phyloP scores from a whole-genome alignment of 257 asterid species.

The Plantago elongata region DNA sequence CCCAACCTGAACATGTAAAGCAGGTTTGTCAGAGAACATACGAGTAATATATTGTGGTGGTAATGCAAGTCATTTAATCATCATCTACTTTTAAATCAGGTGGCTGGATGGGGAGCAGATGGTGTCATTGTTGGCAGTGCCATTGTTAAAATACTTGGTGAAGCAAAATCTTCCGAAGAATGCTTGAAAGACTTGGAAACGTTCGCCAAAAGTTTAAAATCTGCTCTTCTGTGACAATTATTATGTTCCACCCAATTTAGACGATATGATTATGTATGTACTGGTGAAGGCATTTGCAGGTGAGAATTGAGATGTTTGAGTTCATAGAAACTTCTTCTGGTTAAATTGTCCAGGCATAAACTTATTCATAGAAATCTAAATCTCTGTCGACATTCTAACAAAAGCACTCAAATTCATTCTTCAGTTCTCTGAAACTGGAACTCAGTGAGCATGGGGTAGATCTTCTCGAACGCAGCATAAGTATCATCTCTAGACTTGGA shows the following conservation, averaged over 20 bases:
- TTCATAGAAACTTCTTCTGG: too few species aligned
- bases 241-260: too few species aligned
- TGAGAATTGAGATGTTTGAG: too few species aligned
- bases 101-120: conserved; percentile 90
- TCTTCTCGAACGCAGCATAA: conserved; percentile 27
- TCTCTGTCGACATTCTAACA: too few species aligned
- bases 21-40: conserved; percentile 39
- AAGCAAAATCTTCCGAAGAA: conserved; percentile 77
- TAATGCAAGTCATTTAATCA: neutral
- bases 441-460: conserved; percentile 24
- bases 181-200: conserved; percentile 63
- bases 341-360: too few species aligned
- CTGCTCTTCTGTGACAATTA: conserved; percentile 43
- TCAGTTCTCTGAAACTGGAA: neutral
- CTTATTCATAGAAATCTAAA: too few species aligned
- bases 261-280: too few species aligned
- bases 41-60: neutral
- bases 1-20: conserved; percentile 79
- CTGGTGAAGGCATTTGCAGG: too few species aligned
- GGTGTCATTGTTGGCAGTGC: conserved; percentile 95
- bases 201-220: conserved; percentile 63
- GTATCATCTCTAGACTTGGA: conserved; percentile 34
- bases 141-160: conserved; percentile 61
- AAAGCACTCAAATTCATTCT: too few species aligned
- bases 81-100: conserved; percentile 30